Conservation (phyloP, 1,284 basidiomycete genomes). For the Ceratorhiza oryzae-sativae region DNA sequence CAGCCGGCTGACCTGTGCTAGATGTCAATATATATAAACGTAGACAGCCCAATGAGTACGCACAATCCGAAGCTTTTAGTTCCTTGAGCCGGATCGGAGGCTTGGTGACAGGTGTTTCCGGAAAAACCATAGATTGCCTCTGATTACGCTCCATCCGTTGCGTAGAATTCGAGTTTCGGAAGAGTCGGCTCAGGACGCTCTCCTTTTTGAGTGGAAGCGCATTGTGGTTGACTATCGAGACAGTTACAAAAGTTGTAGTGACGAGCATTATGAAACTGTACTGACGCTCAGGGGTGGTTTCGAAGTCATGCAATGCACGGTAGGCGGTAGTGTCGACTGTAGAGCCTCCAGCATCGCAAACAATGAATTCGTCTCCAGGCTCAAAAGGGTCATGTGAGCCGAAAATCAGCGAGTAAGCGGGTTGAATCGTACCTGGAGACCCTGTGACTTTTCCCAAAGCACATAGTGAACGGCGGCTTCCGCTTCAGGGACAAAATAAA, state of each 20-base stretch:
- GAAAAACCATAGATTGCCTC: neutral
- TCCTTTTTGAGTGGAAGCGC: neutral
- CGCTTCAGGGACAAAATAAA: constrained; percentile 12
- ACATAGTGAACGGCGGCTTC: constrained; percentile 27
- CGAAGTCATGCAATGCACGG: neutral
- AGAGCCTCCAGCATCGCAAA: constrained; percentile 18
- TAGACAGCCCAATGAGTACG: neutral
- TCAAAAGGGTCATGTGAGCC: neutral
- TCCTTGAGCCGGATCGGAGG: constrained; percentile 21
- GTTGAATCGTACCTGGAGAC: constrained; percentile 6
- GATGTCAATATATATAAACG: neutral
- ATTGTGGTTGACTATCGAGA: neutral
- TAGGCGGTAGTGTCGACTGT: constrained; percentile 17
- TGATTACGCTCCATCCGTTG: neutral
- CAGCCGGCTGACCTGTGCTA: constrained; percentile 14
- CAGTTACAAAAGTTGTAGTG: neutral
- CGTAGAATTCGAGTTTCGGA: neutral
- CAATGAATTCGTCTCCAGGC: constrained; percentile 1
- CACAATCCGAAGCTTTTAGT: constrained; percentile 14
- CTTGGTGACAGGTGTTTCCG: neutral
- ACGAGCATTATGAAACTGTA: neutral
- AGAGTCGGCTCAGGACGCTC: neutral
- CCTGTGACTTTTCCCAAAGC: constrained; percentile 8
- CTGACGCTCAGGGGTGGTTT: neutral
- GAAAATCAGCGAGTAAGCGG: neutral